Conservation (phyloP, 2,329 filamentous ascomycete genomes). For the Xylariaceae sp. region DNA sequence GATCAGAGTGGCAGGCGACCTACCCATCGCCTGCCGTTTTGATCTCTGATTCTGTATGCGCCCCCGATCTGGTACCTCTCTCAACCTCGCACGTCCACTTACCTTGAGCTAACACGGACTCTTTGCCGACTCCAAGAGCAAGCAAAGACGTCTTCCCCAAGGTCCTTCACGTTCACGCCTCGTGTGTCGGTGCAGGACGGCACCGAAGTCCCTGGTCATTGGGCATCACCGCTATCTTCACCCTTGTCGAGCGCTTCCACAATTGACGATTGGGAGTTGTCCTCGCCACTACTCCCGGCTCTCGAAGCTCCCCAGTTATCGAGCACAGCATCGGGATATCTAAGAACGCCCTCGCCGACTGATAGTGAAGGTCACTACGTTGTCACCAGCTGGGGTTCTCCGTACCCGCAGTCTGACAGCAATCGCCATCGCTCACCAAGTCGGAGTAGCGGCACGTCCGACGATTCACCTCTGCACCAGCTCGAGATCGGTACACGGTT, state of each 20-base stretch:
- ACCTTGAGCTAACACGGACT: slow-evolving; percentile 15
- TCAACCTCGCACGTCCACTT: slow-evolving; percentile 7
- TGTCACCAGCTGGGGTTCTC: slow-evolving; percentile 87
- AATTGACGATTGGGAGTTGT: slow-evolving; percentile 47
- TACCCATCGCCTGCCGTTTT: slow-evolving; percentile 25
- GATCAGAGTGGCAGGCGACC: slow-evolving; percentile 25
- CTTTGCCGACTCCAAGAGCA: slow-evolving; percentile 29
- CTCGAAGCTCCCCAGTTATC: slow-evolving; percentile 55
- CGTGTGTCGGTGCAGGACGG: slow-evolving; percentile 58
- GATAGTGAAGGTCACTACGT: slow-evolving; percentile 43
- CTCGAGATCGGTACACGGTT: slow-evolving; percentile 59
- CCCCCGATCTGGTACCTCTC: slow-evolving; percentile 7
- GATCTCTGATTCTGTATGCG: slow-evolving; percentile 21
- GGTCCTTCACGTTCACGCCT: slow-evolving; percentile 46
- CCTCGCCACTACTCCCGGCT: slow-evolving; percentile 54
- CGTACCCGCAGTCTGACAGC: slow-evolving; percentile 65
- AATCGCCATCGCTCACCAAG: slow-evolving; percentile 46
- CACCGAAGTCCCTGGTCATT: slow-evolving; percentile 36
- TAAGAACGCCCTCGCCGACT: slow-evolving; percentile 44
- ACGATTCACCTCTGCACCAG: slow-evolving; percentile 56
- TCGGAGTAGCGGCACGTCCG: slow-evolving; percentile 54
- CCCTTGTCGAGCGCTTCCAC: slow-evolving; percentile 59
- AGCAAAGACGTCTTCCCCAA: slow-evolving; percentile 53
- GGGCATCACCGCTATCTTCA: slow-evolving; percentile 46
- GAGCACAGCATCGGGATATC: slow-evolving; percentile 48